Conservation (phyloP, 768 basidiomycete genomes). For the Boletus speciosus region DNA sequence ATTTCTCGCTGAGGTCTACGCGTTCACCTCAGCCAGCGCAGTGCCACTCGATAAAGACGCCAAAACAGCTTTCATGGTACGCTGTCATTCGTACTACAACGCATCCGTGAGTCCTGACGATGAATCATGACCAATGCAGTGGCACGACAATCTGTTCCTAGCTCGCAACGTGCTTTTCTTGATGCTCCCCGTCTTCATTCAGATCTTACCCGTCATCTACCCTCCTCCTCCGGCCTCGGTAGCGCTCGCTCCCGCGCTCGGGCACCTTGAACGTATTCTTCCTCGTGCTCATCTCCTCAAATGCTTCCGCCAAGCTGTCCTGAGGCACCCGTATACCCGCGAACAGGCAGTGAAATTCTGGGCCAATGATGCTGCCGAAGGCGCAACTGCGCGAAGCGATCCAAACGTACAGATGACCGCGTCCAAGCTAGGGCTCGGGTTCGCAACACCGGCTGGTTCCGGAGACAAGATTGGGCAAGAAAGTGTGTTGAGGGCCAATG, state of each 20-base stretch:
- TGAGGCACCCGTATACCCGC: conserved; percentile 50
- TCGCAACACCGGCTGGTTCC: conserved; percentile 17
- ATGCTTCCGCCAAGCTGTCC: conserved; percentile 52
- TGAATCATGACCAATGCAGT: conserved; percentile 37
- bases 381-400: conserved; percentile 47
- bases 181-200: conserved; percentile 48
- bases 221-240: conserved; percentile 31
- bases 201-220: conserved; percentile 37
- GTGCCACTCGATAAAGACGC: conserved; percentile 45
- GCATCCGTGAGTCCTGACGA: background rate
- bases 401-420: conserved; percentile 46
- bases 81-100: conserved; percentile 7
- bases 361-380: conserved; percentile 52
- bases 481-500: conserved; percentile 24
- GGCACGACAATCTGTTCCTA: conserved; percentile 59
- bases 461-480: conserved; percentile 13
- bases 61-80: conserved; percentile 38
- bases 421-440: conserved; percentile 42
- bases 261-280: conserved; percentile 36
- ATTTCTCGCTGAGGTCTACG: conserved; percentile 54
- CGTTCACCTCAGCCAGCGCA: conserved; percentile 43
- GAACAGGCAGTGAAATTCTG: conserved; percentile 53
- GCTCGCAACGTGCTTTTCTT: conserved; percentile 59
- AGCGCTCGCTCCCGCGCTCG: conserved; percentile 19
- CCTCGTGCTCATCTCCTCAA: conserved; percentile 53